phyloP scores from a whole-genome alignment of 129 eudicot genomes.

The Escallonia herrerae region DNA sequence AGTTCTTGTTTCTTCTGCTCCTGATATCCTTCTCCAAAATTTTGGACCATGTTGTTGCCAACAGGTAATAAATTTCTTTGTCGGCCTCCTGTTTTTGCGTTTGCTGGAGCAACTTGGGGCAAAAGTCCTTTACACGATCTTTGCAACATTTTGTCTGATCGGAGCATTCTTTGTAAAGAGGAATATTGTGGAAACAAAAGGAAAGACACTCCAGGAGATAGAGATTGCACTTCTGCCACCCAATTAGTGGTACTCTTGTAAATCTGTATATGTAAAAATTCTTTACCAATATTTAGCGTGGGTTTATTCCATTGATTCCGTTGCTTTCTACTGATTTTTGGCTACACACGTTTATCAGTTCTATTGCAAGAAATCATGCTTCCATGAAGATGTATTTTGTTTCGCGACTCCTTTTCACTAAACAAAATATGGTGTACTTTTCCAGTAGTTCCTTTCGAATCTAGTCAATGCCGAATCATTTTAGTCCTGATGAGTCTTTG shows the following conservation, averaged over 20 bases:
- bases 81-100: conserved; percentile 65
- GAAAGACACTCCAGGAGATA: conserved; percentile 77
- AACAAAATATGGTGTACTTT: too few species aligned
- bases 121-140: conserved; percentile 47
- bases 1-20: neutral
- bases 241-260: conserved; percentile 19
- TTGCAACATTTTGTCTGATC: conserved; percentile 59
- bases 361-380: too few species aligned
- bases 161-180: conserved; percentile 50
- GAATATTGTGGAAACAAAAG: conserved; percentile 75
- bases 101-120: conserved; percentile 79
- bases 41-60: neutral
- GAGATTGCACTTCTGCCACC: conserved; percentile 70
- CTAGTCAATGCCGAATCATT: too few species aligned
- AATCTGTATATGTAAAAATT: too few species aligned
- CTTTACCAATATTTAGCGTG: too few species aligned
- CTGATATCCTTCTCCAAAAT: neutral
- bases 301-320: too few species aligned
- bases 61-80: conserved; percentile 80
- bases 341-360: too few species aligned
- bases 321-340: too few species aligned
- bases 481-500: too few species aligned
- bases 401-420: too few species aligned
- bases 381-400: too few species aligned
- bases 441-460: too few species aligned